phyloP scores from a whole-genome alignment of 108 stramenopile genomes.

The Mayamaea pseudoterrestris region DNA sequence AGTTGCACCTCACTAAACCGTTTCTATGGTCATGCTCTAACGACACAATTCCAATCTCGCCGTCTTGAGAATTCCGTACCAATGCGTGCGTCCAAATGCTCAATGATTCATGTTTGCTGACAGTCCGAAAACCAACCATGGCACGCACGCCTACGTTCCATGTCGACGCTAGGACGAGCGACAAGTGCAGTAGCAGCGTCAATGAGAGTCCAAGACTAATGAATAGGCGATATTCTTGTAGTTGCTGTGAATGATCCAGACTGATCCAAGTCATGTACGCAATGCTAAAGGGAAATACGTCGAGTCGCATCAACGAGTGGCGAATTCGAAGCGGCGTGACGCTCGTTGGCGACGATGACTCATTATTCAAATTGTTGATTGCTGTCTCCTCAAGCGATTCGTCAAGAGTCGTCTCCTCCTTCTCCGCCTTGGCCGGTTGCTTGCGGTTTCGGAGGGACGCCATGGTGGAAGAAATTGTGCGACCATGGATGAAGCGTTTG shows the following conservation, averaged over 20 bases:
- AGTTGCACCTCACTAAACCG: slow-evolving; percentile 14
- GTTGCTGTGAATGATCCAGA: slow-evolving; percentile 8
- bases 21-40: not conserved
- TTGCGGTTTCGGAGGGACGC: too few species aligned
- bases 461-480: too few species aligned
- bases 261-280: slow-evolving; percentile 24
- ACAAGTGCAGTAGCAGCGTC: slow-evolving; percentile 10
- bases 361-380: too few species aligned
- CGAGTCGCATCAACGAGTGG: slow-evolving; percentile 26
- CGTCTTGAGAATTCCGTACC: slow-evolving; percentile 4
- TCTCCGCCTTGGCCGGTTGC: too few species aligned
- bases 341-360: too few species aligned
- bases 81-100: slow-evolving; percentile 39
- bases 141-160: slow-evolving; percentile 39
- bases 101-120: not conserved
- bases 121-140: slow-evolving; percentile 22
- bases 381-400: too few species aligned
- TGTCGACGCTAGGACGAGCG: slow-evolving; percentile 27
- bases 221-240: not conserved
- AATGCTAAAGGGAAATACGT: slow-evolving; percentile 38
- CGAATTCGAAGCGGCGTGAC: slow-evolving; percentile 33
- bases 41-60: not conserved
- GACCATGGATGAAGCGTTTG: too few species aligned
- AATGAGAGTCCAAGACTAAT: slow-evolving; percentile 14
- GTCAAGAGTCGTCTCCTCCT: too few species aligned